Evolutionary conservation across 2,329 filamentous ascomycete species (phyloP).

Genomic region (Aspergillus felis): DNA sequence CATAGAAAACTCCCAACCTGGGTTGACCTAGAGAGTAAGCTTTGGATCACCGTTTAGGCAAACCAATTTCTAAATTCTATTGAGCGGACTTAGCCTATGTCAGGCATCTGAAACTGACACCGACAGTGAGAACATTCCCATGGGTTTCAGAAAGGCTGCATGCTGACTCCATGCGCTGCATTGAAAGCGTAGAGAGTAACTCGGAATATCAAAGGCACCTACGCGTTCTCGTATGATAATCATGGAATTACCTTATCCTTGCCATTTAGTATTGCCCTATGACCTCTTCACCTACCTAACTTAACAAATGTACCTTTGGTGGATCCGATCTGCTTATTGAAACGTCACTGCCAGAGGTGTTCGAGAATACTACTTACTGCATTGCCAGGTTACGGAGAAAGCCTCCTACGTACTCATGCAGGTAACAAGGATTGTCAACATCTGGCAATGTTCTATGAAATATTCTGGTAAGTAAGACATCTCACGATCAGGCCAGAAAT

Average conservation of each 20-base stretch:
- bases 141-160: neutral
- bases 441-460: neutral
- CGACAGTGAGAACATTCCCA: neutral
- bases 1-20: neutral
- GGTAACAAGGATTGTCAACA: neutral
- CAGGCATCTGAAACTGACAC: neutral
- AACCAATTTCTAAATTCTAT: neutral
- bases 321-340: neutral
- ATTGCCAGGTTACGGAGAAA: neutral
- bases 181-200: neutral
- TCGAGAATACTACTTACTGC: neutral
- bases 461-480: neutral
- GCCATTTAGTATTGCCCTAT: neutral
- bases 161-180: neutral
- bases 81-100: too few species aligned
- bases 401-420: neutral
- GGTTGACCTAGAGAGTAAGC: neutral
- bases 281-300: too few species aligned
- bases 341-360: neutral
- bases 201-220: neutral
- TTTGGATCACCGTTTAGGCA: neutral
- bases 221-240: neutral
- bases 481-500: neutral
- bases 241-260: neutral
- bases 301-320: neutral